Conservation (phyloP, 768 basidiomycete species). For the Rickenella mellea region DNA sequence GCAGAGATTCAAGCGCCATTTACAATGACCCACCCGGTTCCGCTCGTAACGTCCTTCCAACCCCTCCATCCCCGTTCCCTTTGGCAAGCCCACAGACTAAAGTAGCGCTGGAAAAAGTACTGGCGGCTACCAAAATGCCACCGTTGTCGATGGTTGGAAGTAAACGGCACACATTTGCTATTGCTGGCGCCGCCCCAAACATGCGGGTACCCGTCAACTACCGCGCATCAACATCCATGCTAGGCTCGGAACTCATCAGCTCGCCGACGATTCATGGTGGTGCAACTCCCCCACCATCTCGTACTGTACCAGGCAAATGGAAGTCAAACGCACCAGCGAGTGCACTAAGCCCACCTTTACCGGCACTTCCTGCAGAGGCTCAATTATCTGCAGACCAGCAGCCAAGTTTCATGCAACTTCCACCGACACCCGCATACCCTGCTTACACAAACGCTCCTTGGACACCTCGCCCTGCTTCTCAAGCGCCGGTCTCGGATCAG, state of each 20-base stretch:
- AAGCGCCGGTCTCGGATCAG: constrained; percentile 44
- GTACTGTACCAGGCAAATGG: no score
- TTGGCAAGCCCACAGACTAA: constrained; percentile 19
- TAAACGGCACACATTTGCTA: constrained; percentile 46
- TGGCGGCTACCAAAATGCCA: constrained; percentile 4
- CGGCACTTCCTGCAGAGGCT: neutral
- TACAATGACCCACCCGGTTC: constrained; percentile 16
- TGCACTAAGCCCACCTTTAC: neutral
- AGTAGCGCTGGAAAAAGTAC: constrained; percentile 18
- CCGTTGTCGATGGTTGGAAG: constrained; percentile 43
- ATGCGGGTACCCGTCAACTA: no score
- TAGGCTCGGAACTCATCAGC: constrained; percentile 22
- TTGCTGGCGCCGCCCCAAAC: constrained; percentile 20
- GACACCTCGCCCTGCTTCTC: constrained; percentile 44
- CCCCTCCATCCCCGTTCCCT: constrained; percentile 78
- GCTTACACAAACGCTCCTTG: constrained; percentile 44
- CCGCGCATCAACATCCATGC: constrained; percentile 18
- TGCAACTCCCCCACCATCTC: neutral
- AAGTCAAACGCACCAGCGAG: no score
- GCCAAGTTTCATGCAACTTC: constrained; percentile 8
- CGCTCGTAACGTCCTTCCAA: constrained; percentile 44
- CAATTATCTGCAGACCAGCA: neutral
- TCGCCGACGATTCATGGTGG: no score
- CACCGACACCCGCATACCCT: constrained; percentile 67
- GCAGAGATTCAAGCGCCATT: constrained; percentile 12